Evolutionary conservation across 164 flowering plant genomes (phyloP).

Genomic region (Vitis cinerea): DNA sequence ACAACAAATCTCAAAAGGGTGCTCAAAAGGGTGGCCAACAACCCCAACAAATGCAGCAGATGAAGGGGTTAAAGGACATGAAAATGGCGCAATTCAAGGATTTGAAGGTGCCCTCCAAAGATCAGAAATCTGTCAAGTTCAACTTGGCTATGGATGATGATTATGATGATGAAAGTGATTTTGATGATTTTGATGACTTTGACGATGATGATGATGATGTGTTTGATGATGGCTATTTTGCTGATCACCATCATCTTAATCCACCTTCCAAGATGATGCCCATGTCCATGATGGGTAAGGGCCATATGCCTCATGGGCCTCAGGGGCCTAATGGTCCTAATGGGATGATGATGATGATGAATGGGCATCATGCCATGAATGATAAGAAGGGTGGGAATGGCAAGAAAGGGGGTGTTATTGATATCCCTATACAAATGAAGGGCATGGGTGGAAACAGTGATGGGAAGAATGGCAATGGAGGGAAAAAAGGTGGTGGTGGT

Average conservation of each 20-base stretch:
- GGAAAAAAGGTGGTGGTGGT: conserved; percentile 24
- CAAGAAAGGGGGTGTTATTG: conserved; percentile 25
- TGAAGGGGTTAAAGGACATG: conserved; percentile 23
- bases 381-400: conserved; percentile 20
- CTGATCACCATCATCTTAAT: conserved; percentile 36
- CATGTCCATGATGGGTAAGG: conserved; percentile 19
- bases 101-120: conserved; percentile 32
- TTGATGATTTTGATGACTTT: conserved; percentile 24
- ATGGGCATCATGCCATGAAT: conserved; percentile 8
- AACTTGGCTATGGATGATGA: conserved; percentile 23
- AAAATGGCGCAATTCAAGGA: conserved; percentile 25
- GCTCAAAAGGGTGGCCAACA: conserved; percentile 31
- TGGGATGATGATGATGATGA: conserved; percentile 15
- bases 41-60: conserved; percentile 18
- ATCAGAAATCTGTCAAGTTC: conserved; percentile 54
- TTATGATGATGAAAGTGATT: background rate
- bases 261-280: background rate
- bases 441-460: conserved; percentile 27
- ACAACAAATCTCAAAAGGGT: conserved; percentile 30
- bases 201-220: conserved; percentile 31
- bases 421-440: conserved; percentile 29
- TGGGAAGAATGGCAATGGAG: conserved; percentile 24
- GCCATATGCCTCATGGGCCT: conserved; percentile 20
- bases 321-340: conserved; percentile 11
- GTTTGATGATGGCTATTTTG: conserved; percentile 34